Conservation (phyloP, 208 protist species). For the Trypanosoma melophagium region DNA sequence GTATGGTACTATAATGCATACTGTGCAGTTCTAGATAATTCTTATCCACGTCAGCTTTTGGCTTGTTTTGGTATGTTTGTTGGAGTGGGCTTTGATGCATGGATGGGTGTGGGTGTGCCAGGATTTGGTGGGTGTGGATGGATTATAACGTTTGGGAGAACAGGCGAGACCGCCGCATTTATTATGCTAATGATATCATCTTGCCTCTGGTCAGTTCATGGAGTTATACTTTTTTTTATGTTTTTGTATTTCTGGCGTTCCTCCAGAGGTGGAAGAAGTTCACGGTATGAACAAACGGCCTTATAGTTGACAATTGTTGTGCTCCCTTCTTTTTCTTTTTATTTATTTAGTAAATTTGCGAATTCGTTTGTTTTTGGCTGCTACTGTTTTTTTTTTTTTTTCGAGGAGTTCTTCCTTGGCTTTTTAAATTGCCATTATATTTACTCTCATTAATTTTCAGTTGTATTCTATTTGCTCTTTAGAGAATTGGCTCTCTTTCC, state of each 20-base stretch:
- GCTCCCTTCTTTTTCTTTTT: conserved; percentile 14
- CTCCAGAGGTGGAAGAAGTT: neutral
- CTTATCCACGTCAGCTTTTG: conserved; percentile 45
- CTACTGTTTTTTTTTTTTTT: neutral
- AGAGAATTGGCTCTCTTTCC: too few relatives aligned
- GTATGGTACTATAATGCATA: conserved; percentile 88
- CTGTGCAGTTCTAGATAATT: conserved; percentile 38
- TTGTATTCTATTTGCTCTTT: too few relatives aligned
- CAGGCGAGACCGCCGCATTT: conserved; percentile 19
- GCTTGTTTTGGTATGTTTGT: conserved; percentile 65
- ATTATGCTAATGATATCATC: conserved; percentile 56
- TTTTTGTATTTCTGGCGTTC: conserved; percentile 28
- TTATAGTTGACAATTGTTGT: conserved; percentile 6
- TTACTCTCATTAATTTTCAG: too few relatives aligned
- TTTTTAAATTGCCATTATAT: too few relatives aligned
- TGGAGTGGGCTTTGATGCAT: conserved; percentile 65
- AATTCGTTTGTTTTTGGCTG: neutral
- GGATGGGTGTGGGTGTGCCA: conserved; percentile 76
- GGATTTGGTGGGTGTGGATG: conserved; percentile 78
- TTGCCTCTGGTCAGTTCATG: conserved; percentile 71
- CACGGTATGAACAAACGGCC: conserved; percentile 1
- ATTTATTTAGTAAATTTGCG: conserved; percentile 19
- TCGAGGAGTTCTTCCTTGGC: neutral
- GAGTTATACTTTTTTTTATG: conserved; percentile 48
- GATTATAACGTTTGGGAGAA: conserved; percentile 48